Evolutionary conservation across 768 basidiomycete species (phyloP).

Genomic region (Zangia roseola): DNA sequence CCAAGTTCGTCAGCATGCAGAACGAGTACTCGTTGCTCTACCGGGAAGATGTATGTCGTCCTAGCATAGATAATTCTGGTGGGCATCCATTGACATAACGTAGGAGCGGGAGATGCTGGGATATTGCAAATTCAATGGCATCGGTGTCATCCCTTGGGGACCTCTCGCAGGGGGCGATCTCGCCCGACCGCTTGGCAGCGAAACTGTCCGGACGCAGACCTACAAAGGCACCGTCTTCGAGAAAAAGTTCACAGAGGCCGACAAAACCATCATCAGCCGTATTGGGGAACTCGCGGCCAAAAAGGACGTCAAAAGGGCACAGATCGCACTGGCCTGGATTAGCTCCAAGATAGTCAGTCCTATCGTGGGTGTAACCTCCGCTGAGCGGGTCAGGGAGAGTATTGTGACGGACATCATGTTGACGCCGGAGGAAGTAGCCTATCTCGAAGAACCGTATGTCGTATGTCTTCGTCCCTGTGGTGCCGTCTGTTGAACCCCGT

Average conservation of each 20-base stretch:
- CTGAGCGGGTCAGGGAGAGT: slow-evolving; percentile 29
- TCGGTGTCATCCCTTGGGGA: slow-evolving; percentile 53
- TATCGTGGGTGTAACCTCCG: slow-evolving; percentile 41
- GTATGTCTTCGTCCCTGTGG: neutral
- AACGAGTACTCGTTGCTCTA: slow-evolving; percentile 53
- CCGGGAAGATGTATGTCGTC: slow-evolving; percentile 43
- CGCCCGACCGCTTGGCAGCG: slow-evolving; percentile 34
- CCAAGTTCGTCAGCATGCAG: slow-evolving; percentile 58
- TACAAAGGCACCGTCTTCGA: slow-evolving; percentile 25
- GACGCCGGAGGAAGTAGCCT: slow-evolving; percentile 30
- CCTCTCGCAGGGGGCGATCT: slow-evolving; percentile 43
- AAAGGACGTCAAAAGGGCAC: slow-evolving; percentile 41
- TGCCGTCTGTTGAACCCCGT: neutral
- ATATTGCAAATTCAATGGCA: slow-evolving; percentile 48
- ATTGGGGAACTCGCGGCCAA: slow-evolving; percentile 43
- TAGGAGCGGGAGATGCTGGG: slow-evolving; percentile 46
- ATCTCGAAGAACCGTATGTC: slow-evolving; percentile 30
- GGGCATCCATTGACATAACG: neutral
- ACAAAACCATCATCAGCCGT: slow-evolving; percentile 37
- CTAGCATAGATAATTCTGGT: neutral
- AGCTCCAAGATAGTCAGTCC: slow-evolving; percentile 42
- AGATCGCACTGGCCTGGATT: slow-evolving; percentile 46
- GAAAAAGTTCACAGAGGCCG: slow-evolving; percentile 24
- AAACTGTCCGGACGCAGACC: slow-evolving; percentile 18
- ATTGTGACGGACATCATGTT: slow-evolving; percentile 26